phyloP scores from a whole-genome alignment of 2,329 filamentous ascomycete genomes.

The Reticulascus tulasneorum region DNA sequence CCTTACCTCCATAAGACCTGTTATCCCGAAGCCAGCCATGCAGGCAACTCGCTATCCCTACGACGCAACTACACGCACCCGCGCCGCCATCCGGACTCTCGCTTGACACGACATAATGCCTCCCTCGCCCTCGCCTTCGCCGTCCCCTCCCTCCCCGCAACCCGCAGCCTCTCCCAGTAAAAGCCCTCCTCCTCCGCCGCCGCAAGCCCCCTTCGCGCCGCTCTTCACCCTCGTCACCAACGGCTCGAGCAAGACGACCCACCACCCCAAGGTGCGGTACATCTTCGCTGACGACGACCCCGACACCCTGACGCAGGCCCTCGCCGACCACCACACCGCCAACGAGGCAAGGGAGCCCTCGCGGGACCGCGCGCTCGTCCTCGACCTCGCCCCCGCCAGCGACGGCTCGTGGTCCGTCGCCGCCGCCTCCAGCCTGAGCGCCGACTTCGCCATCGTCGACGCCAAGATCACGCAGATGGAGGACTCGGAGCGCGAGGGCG shows the following conservation, averaged over 20 bases:
- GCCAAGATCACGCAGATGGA: conserved; percentile 42
- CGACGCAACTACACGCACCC: too few relatives aligned
- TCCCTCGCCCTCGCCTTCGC: too few relatives aligned
- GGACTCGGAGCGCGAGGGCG: conserved; percentile 23
- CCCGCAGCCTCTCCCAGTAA: too few relatives aligned
- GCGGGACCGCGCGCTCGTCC: conserved; percentile 45
- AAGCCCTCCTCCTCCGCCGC: too few relatives aligned
- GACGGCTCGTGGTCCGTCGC: conserved; percentile 51
- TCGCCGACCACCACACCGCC: conserved; percentile 29
- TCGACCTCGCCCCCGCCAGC: conserved; percentile 47
- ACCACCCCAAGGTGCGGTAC: conserved; percentile 87
- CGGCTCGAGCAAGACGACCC: conserved; percentile 64
- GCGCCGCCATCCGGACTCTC: too few relatives aligned
- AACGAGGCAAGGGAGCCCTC: conserved; percentile 16
- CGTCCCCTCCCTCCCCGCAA: too few relatives aligned
- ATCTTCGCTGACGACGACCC: conserved; percentile 90
- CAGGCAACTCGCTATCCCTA: too few relatives aligned
- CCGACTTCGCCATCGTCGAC: conserved; percentile 63
- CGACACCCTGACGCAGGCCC: conserved; percentile 67
- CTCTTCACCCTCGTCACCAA: conserved; percentile 87
- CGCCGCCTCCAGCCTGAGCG: conserved; percentile 67
- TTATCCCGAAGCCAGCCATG: too few relatives aligned
- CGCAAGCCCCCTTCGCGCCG: too few relatives aligned
- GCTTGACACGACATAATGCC: too few relatives aligned
- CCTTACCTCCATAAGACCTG: too few relatives aligned